A percentile compares a stretch with the other conserved stretches of the same genome.
These are phyloP conservation scores for Cladosporium sp. DNA, from an alignment of 2,329 filamentous ascomycete genomes.

Conservation along the genomic window DNA sequence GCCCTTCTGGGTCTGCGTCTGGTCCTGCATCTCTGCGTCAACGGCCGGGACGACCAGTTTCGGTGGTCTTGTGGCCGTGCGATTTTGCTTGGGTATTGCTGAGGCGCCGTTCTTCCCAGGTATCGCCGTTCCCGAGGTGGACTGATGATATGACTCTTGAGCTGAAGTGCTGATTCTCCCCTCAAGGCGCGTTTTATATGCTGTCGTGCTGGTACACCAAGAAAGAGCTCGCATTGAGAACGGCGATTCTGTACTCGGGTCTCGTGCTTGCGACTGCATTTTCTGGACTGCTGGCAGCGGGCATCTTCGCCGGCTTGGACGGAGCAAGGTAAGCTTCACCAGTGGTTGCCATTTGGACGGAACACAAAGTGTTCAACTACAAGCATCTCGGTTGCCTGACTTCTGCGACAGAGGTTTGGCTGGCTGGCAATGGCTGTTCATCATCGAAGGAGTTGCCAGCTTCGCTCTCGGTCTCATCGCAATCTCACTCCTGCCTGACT, in stretches of 20 bases:
- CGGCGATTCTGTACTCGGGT: background rate
- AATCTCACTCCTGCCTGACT: constrained; percentile 65
- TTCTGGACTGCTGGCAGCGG: constrained; percentile 8
- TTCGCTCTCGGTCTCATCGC: constrained; percentile 59
- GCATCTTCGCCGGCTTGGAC: constrained; percentile 52
- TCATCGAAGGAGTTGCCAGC: constrained; percentile 41
- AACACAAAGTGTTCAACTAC: no score
- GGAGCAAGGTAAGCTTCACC: constrained; percentile 36
- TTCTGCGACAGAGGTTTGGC: constrained; percentile 21
- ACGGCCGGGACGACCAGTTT: constrained; percentile 28
- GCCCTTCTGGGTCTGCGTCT: constrained; percentile 30
- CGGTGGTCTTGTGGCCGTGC: constrained; percentile 27
- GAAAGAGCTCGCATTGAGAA: constrained; percentile 21
- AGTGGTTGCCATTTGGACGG: no score
- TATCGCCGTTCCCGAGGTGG: background rate
- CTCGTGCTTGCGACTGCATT: constrained; percentile 9
- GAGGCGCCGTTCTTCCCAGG: constrained; percentile 16
- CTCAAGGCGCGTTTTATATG: constrained; percentile 24
- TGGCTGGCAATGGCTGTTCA: constrained; percentile 16
- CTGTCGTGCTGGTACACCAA: constrained; percentile 40
- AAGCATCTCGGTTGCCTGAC: background rate
- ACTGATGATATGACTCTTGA: background rate
- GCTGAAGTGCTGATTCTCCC: constrained; percentile 19
- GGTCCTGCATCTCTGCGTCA: constrained; percentile 34
- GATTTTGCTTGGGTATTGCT: constrained; percentile 24